These are phyloP conservation scores for Keithomyces neogunnii DNA, from an alignment of 2,329 filamentous ascomycete species.

Conservation along the genomic window DNA sequence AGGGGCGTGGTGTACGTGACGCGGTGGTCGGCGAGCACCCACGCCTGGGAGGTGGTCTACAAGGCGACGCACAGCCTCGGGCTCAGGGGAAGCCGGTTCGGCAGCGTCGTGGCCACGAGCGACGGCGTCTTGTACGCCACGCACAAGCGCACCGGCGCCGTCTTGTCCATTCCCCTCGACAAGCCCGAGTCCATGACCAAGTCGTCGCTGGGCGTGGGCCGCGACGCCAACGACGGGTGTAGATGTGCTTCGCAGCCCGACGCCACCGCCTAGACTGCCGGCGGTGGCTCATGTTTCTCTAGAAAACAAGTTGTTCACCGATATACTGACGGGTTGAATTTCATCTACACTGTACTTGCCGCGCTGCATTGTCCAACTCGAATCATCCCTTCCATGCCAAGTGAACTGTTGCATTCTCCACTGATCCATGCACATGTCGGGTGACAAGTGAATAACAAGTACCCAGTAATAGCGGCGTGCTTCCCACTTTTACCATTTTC, in stretches of 20 bases:
- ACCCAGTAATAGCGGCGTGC: too few relatives aligned
- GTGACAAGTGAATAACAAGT: neutral
- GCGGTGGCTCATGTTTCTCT: neutral
- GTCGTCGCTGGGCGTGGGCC: neutral
- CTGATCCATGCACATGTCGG: neutral
- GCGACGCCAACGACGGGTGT: neutral
- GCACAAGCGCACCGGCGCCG: neutral
- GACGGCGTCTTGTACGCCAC: constrained; percentile 7
- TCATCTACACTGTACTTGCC: too few relatives aligned
- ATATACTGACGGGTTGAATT: too few relatives aligned
- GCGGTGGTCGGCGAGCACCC: neutral
- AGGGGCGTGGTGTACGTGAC: neutral
- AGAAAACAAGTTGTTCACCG: too few relatives aligned
- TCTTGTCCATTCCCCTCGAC: neutral
- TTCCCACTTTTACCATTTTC: neutral
- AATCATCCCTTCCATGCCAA: neutral
- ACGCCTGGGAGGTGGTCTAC: neutral
- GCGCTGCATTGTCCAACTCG: neutral
- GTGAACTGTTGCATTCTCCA: neutral
- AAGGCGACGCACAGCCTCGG: neutral
- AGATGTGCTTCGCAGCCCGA: constrained; percentile 1
- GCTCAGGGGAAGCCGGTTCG: neutral
- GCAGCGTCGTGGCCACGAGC: constrained; percentile 5
- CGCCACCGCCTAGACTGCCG: neutral
- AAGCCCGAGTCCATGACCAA: neutral